Evolutionary conservation across 495 filamentous ascomycete genomes (phyloP), one percentile per base, ranked within the genome.

Genomic region (Tuber magnatum): DNA sequence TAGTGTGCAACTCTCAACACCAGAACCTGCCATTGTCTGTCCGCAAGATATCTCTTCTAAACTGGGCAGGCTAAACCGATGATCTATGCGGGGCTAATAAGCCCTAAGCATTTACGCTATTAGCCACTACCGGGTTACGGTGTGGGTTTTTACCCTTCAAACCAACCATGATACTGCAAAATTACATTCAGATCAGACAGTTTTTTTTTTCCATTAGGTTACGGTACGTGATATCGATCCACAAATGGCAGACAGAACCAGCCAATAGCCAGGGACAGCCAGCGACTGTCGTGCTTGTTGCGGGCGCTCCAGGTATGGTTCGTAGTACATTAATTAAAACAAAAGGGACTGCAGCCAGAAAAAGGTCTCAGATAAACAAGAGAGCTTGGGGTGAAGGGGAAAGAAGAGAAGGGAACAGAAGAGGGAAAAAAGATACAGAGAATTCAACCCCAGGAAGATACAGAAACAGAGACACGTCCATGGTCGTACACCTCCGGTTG

Each of bases 371-470:
- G 56, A 61, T 35, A 65, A 71, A 61, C 24, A 56, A 39, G n/a
- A 32, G n/a, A 65, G 56, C 56, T 35, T 35, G 56, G 20, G 18
- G 56, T 20, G 56, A 65, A 74, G 28, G 22, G 51, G 68, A 73
- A 46, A 61, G 65, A 48, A 35, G 68, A 71, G 51, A 70, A 69
- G 69, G 69, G 51, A 69, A 69, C 24, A 73, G 71, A 56, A 18
- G 70, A 7, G 10, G 18, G 38, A 20, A 40, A 72, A 12, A n/a
- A 39, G 42, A 71, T 73, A 71, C n/a, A 73, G 48, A 35, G 42
- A 39, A 68, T n/a, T 39, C 56, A 65, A 65, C 56, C 35, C 56
- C 56, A 41, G 41, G 71, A 70, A 40, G 75, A 75, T 72, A 75
- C 32, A 24, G 40, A 51, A 69, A 72, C 51, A 70, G 73, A 48